Conservation (phyloP, 345 rosid genomes). For the Syzygium aqueum region DNA sequence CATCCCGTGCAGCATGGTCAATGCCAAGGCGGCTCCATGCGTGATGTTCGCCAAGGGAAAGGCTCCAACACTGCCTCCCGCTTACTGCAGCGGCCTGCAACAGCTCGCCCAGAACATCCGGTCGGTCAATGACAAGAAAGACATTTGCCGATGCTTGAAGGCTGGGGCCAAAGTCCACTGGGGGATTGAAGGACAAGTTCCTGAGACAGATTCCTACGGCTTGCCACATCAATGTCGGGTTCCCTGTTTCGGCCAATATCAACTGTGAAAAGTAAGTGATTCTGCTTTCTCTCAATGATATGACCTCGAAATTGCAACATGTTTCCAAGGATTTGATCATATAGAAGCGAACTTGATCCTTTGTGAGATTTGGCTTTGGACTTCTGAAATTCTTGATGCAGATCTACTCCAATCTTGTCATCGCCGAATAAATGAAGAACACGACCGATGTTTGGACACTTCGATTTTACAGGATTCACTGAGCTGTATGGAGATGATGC, state of each 20-base stretch:
- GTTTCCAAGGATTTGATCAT: neutral
- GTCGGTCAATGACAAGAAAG: conserved; percentile 23
- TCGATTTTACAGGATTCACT: conserved; percentile 1
- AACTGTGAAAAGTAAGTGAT: conserved; percentile 22
- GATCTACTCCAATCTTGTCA: neutral
- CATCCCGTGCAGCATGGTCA: conserved; percentile 9
- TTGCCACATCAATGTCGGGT: conserved; percentile 32
- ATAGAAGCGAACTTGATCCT: neutral
- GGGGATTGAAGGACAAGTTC: conserved; percentile 20
- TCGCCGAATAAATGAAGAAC: neutral
- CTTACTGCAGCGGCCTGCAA: conserved; percentile 20
- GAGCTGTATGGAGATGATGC: neutral
- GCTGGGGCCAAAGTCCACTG: neutral
- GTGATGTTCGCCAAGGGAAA: conserved; percentile 21
- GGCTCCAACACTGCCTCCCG: neutral
- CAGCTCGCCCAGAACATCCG: conserved; percentile 13
- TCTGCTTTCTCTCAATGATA: neutral
- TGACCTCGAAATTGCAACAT: neutral
- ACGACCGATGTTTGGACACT: neutral
- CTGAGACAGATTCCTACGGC: conserved; percentile 23
- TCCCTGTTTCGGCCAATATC: conserved; percentile 20
- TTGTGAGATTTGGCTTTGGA: neutral
- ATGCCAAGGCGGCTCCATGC: conserved; percentile 15
- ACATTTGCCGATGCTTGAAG: conserved; percentile 26
- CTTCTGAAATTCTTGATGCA: neutral